phyloP scores from a whole-genome alignment of 2,329 filamentous ascomycete species.

The Cladosporium sp. region DNA sequence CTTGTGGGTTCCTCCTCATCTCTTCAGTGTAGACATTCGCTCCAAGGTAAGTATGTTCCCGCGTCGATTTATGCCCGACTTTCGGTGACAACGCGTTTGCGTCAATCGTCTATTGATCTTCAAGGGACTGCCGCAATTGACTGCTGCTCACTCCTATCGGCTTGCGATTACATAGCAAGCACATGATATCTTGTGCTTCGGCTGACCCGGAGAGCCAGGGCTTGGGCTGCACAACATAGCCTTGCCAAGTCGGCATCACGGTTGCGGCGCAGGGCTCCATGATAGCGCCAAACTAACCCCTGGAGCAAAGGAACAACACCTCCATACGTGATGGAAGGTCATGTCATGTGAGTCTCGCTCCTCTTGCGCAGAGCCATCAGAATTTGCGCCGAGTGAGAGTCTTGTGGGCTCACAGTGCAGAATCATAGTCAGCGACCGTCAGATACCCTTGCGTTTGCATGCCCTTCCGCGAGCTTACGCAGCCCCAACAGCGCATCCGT shows the following conservation, averaged over 20 bases:
- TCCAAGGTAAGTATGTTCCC: background rate
- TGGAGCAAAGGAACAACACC: background rate
- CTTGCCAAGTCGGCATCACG: constrained; percentile 12
- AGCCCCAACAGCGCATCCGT: background rate
- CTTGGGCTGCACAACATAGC: background rate
- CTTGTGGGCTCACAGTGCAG: background rate
- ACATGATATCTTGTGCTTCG: background rate
- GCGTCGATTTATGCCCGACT: background rate
- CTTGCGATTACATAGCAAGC: background rate
- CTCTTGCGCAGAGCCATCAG: background rate
- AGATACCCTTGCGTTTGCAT: background rate
- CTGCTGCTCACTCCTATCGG: background rate
- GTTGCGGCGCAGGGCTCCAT: constrained; percentile 1
- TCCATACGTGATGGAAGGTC: background rate
- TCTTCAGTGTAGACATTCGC: background rate
- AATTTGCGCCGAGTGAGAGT: background rate
- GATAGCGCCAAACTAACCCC: constrained; percentile 1
- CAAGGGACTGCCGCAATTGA: background rate
- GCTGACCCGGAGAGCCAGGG: background rate
- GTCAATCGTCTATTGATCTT: background rate
- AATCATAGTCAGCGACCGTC: too few relatives aligned
- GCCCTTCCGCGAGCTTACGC: background rate
- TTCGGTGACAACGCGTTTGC: background rate
- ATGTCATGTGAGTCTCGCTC: background rate
- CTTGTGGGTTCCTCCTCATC: background rate